Evolutionary conservation across 331 rosid genomes (phyloP).

Genomic region (Quercus lobata): DNA sequence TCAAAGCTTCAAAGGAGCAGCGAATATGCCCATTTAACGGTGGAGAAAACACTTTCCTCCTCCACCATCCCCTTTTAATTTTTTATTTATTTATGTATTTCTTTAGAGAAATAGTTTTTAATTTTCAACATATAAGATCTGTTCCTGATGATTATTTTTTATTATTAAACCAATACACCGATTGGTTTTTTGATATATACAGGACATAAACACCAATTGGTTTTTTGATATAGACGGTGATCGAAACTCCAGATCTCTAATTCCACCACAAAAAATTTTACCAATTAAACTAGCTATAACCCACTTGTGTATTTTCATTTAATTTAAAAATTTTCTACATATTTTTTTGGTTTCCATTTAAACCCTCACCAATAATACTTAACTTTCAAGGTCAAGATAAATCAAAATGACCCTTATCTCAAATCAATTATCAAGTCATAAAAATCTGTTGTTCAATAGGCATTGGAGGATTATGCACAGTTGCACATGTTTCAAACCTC

Average conservation of each 20-base stretch:
- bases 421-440: background rate
- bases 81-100: background rate
- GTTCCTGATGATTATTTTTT: no score
- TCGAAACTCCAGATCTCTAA: no score
- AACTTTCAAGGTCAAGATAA: background rate
- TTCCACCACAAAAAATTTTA: rapidly evolving
- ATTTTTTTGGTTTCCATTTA: background rate
- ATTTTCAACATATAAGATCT: rapidly evolving
- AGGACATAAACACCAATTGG: rapidly evolving
- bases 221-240: no score
- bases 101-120: no score
- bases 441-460: background rate
- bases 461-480: background rate
- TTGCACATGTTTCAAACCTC: background rate
- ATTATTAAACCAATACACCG: rapidly evolving
- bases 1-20: conserved; percentile 21
- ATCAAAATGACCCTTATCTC: background rate
- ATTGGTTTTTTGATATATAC: no score
- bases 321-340: no score
- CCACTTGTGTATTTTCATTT: no score
- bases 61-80: conserved; percentile 52
- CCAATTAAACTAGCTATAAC: no score
- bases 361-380: background rate
- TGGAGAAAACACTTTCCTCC: conserved; percentile 32
- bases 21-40: conserved; percentile 71